Evolutionary conservation across 176 grass and related monocot genomes (phyloP), one percentile per base, ranked within the genome.

Genomic region (Cocos nucifera): DNA sequence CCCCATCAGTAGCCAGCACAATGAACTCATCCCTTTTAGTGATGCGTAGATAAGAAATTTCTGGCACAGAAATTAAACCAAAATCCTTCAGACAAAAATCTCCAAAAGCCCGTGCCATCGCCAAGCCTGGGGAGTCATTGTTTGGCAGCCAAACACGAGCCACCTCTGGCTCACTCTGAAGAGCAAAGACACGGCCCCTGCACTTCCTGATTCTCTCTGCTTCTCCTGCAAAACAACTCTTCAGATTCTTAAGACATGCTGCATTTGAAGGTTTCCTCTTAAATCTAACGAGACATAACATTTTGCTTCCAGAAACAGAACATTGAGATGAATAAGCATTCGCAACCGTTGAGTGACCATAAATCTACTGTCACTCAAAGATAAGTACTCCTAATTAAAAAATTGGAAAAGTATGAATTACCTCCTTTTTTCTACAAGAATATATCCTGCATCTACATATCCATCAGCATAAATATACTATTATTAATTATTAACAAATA

Each of bases 21-120:
- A 91, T 59, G 26, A 91, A 91, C 72, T 91, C 83, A n/a, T 91
- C 83, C 48, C 62, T 77, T 26, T 82, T 72, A 24, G 65, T 77
- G 28, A 86, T 67, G 62, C 29, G 69, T 67, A 72, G 63, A 49
- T 83, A 83, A 15, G 75, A 77, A 52, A 91, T 78, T 4, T 91
- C 82, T 23, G 87, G 87, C 50, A 82, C 79, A 73, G 83, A 85
- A 8, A 80, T 91, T 19, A 91, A 57, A 32, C 87, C 87, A 52
- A 77, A 86, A 77, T 91, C 79, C 52, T 91, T 91, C 15, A 91
- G 68, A 74, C 82, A 86, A 29, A 91, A 91, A 77, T 91, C 87
- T 22, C 87, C 87, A 66, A 91, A 86, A 77, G 87, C 83, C 21
- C 87, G 66, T 24, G 82, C 68, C 82, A 86, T 86, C 58, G 87